These are phyloP conservation scores for Bertia moriformis DNA, from an alignment of 2,329 filamentous ascomycete species.

Conservation along the genomic window DNA sequence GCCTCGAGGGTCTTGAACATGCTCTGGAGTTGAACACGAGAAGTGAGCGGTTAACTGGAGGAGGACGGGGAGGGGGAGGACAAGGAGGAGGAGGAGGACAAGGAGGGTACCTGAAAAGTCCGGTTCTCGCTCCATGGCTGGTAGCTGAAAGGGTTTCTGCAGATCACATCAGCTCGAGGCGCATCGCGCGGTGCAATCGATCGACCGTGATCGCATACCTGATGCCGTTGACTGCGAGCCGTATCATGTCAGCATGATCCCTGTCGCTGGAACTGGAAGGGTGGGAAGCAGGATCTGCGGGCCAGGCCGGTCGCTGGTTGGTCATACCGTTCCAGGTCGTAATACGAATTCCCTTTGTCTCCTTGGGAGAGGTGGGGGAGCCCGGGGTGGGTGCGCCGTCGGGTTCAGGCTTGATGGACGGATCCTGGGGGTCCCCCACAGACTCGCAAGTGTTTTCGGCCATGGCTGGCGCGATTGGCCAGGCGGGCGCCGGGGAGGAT, in stretches of 20 bases:
- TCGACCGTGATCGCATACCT: neutral
- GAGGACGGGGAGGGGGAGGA: too few species aligned
- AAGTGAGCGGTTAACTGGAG: constrained; percentile 1
- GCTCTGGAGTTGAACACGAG: constrained; percentile 30
- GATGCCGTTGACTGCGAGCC: neutral
- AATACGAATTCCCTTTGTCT: too few species aligned
- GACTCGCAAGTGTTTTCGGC: too few species aligned
- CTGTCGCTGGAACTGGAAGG: neutral
- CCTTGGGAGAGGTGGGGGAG: too few species aligned
- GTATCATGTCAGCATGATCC: neutral
- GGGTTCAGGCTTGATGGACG: too few species aligned
- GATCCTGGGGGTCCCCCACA: too few species aligned
- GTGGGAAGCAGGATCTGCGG: too few species aligned
- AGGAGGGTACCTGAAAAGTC: constrained; percentile 58
- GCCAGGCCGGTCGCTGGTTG: neutral
- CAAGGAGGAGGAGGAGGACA: constrained; percentile 3
- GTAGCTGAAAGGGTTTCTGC: constrained; percentile 68
- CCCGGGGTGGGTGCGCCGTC: too few species aligned
- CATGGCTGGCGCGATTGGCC: too few species aligned
- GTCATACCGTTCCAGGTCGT: constrained; percentile 71
- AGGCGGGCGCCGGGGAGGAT: too few species aligned
- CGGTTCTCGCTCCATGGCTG: constrained; percentile 65
- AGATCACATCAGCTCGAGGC: too few species aligned
- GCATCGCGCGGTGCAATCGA: neutral
- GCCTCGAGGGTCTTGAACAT: constrained; percentile 92